Base-by-base conservation (phyloP, 2,329 filamentous ascomycete species). In the Dichotomopilus funicola region DNA sequence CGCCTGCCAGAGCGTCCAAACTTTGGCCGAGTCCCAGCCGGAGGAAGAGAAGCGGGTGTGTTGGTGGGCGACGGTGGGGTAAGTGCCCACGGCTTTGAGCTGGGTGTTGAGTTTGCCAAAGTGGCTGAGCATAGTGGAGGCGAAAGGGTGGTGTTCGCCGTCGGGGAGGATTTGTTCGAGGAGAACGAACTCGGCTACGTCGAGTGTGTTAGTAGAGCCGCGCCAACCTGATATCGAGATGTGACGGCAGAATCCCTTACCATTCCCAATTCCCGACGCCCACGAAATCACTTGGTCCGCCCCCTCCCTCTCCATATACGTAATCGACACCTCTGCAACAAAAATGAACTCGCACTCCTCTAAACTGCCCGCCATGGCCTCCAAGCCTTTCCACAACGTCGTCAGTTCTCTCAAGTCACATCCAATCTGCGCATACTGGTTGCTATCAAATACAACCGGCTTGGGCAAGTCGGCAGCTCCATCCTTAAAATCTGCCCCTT, bases 311-410 rank as follows among this genome's bases (percentile, higher is more conserved):
- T 90, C 83, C 89, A 96, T 95, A 65, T 95, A 95, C 0, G 90
- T 94, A 42, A 95, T 82, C 3, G 91, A 95, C 11, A 96, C 91
- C 71, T 97, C 92, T 0, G 91, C 91, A 33, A 91, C 80, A 64
- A 94, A 95, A 31, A 96, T 74, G 2, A 96, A 79, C 2, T 79
- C 76, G 56, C 80, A 83, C 6, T 80, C 73, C 1, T 77, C 67
- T 12, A 86, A 67, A 41, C 85, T 74, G 6, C 61, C 61, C 2
- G 89, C 67, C 45, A 86, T 76, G 9, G 71, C 71, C 13, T 77
- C 76, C 31, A 96, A 71, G 4, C 82, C 75, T 5, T 73, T 66
- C 55, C 85, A 75, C 8, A 96, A 74, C 12, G 73, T 75, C 27
- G 75, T 66, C 5, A 91, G 74, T 52, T 92, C 78, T 37, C 86